A percentile compares a stretch with the other conserved stretches of the same genome.
phyloP scores from a whole-genome alignment of 495 filamentous ascomycete genomes.

The Penicillium crystallinum region DNA sequence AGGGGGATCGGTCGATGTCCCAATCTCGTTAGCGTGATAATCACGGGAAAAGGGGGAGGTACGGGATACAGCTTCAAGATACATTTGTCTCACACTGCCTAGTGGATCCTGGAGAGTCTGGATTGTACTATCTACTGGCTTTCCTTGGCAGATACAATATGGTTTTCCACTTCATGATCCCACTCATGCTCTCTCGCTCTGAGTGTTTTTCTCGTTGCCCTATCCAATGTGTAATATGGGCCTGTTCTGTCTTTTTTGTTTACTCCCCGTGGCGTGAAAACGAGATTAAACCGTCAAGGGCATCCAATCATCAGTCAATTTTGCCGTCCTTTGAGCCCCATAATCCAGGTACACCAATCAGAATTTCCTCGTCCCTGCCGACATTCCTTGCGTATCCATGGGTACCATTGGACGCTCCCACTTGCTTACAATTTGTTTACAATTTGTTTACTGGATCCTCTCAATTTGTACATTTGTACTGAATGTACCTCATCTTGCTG shows the following conservation, averaged over 20 bases:
- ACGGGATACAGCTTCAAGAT: background rate
- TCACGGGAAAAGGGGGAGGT: conserved; percentile 8
- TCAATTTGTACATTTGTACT: too few relatives aligned
- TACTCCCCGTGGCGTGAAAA: conserved; percentile 8
- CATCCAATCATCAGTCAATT: conserved; percentile 2
- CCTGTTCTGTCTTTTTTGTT: background rate
- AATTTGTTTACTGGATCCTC: too few relatives aligned
- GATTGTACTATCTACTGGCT: background rate
- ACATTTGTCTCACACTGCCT: conserved; percentile 6
- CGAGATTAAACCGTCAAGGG: conserved; percentile 15
- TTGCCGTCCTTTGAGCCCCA: background rate
- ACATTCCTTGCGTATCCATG: conserved; percentile 24
- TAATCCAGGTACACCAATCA: conserved; percentile 29
- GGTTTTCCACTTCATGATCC: conserved; percentile 3
- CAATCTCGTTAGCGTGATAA: conserved; percentile 15
- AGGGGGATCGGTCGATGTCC: conserved; percentile 8
- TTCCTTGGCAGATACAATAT: background rate
- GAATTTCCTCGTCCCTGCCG: background rate
- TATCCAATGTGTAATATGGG: too few relatives aligned
- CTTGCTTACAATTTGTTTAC: too few relatives aligned
- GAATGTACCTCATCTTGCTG: too few relatives aligned
- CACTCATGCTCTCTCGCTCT: background rate
- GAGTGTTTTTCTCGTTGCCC: too few relatives aligned
- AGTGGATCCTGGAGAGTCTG: conserved; percentile 2
- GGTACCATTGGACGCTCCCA: too few relatives aligned